Evolutionary conservation across 2,329 filamentous ascomycete genomes (phyloP).

Genomic region (Penicillium polonicum): DNA sequence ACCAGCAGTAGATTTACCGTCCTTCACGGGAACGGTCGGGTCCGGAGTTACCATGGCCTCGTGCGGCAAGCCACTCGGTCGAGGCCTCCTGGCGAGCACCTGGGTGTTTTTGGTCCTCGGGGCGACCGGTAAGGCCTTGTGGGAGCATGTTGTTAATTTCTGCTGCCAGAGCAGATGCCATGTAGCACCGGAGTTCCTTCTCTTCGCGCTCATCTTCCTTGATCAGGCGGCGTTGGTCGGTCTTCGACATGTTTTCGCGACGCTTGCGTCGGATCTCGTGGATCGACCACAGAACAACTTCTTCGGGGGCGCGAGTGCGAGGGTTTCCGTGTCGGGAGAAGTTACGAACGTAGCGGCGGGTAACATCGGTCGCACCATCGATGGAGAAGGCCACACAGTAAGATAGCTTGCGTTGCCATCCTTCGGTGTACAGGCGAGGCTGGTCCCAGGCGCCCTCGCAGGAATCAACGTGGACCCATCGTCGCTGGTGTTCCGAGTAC

Average conservation of each 20-base stretch:
- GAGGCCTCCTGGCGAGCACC: slow-evolving; percentile 37
- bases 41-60: slow-evolving; percentile 33
- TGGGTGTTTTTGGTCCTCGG: slow-evolving; percentile 45
- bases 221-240: slow-evolving; percentile 57
- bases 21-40: slow-evolving; percentile 36
- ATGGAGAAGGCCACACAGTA: slow-evolving; percentile 97
- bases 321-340: slow-evolving; percentile 62
- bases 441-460: slow-evolving; percentile 97
- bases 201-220: slow-evolving; percentile 53
- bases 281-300: slow-evolving; percentile 86
- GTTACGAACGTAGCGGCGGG: slow-evolving; percentile 61
- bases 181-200: slow-evolving; percentile 47
- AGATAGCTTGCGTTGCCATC: slow-evolving; percentile 94
- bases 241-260: slow-evolving; percentile 77
- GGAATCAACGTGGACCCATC: slow-evolving; percentile 95
- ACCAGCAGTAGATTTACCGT: slow-evolving; percentile 27
- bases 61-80: slow-evolving; percentile 34
- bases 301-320: slow-evolving; percentile 78
- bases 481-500: slow-evolving; percentile 87
- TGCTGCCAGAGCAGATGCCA: slow-evolving; percentile 45
- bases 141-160: slow-evolving; percentile 47
- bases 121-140: slow-evolving; percentile 24
- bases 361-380: slow-evolving; percentile 71
- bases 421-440: slow-evolving; percentile 85
- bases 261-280: slow-evolving; percentile 86